phyloP scores from a whole-genome alignment of 257 asterid species.

The Solanum ahanhuiri region DNA sequence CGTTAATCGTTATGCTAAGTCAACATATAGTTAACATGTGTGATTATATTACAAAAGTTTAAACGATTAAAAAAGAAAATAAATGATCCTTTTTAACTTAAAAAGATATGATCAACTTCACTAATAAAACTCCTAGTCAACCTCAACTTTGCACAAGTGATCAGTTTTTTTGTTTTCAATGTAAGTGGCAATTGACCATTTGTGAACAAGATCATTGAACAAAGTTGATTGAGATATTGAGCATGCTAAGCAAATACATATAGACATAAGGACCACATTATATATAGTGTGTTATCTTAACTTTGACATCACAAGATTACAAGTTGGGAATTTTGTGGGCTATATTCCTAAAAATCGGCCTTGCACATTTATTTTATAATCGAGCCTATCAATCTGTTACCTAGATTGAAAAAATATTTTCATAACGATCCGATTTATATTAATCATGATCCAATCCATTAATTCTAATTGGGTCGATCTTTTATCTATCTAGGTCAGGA shows the following conservation, averaged over 20 bases:
- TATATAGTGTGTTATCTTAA: neutral
- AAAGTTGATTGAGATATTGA: neutral
- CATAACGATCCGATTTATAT: too few relatives aligned
- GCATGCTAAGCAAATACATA: neutral
- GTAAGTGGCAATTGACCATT: neutral
- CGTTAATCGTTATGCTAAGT: neutral
- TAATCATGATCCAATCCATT: too few relatives aligned
- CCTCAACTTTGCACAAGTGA: neutral
- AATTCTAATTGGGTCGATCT: too few relatives aligned
- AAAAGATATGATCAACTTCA: neutral
- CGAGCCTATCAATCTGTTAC: too few relatives aligned
- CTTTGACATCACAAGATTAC: neutral
- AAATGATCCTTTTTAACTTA: neutral
- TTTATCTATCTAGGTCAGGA: too few relatives aligned
- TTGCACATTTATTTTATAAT: too few relatives aligned
- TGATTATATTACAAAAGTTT: neutral
- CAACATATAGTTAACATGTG: neutral
- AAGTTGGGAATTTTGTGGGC: neutral
- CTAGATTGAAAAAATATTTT: too few relatives aligned
- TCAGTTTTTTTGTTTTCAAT: neutral
- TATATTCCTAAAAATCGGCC: too few relatives aligned
- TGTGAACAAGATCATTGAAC: neutral
- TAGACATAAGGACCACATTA: neutral
- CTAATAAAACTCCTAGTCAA: neutral
- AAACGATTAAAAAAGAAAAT: neutral